Base-by-base conservation (phyloP, 148 eudicot species). In the Arctostaphylos glauca region DNA sequence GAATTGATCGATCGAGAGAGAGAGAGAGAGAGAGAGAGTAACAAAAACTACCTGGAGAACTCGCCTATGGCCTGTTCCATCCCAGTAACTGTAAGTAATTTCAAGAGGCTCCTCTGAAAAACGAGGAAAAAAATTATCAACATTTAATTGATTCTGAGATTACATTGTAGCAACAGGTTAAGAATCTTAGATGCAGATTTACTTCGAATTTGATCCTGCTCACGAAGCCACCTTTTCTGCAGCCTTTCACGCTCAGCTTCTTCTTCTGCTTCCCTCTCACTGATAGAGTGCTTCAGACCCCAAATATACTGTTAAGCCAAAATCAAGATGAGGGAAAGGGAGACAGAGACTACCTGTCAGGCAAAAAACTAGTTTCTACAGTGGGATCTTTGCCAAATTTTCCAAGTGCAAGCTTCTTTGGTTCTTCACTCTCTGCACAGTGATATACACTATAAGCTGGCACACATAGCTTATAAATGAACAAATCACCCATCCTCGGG, bases 71-170 rank as follows among this genome's bases (percentile, higher is more conserved):
- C 99, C 99, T 55, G 98, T 86, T 84, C 99, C 99, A 85, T 96
- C 99, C 98, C 98, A 96, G 81, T 96, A 96, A 81, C 99, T 96
- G 82, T 96, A 96, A 49, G 99, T 96, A 87, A 96, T 96, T 88
- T 94, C 85, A 88, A 96, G 99, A 77, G 99, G 97, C 89, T 96
- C 99, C 55, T 93, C 99, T 96, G 82, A 59, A 56, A 71, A 21
- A 5, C 21, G n/a, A 38, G 56, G 76, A 68, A 12, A 21, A 80
- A 13, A 48, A 71, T 18, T 73, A 48, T 25, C 38, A 6, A 77
- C 68, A 55, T n/a, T n/a, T 49, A 38, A 19, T 41, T 18, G 21
- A 83, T 83, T 7, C 72, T 66, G 54, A 23, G 9, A 10, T 54
- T 38, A 67, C 49, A 19, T 66, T 4, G 49, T 7, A 10, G 48